Conservation (phyloP, 768 basidiomycete genomes). For the Tephrocybe sp. region DNA sequence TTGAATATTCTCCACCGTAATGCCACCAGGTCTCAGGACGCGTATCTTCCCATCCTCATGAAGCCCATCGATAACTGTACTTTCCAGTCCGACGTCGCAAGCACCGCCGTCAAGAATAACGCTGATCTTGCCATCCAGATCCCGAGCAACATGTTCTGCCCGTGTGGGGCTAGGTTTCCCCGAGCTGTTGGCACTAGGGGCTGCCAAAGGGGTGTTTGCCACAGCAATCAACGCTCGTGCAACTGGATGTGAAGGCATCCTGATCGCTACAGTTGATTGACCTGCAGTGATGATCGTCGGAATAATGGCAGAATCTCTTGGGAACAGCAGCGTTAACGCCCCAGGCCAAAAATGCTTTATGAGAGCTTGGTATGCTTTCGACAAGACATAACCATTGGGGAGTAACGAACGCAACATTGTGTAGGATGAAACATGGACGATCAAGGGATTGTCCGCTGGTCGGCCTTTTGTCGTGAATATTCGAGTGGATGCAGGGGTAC, state of each 20-base stretch:
- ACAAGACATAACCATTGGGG: slow-evolving; percentile 58
- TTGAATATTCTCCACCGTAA: slow-evolving; percentile 87
- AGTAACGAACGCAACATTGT: slow-evolving; percentile 78
- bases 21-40: slow-evolving; percentile 86
- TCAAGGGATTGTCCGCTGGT: slow-evolving; percentile 94
- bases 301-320: slow-evolving; percentile 56
- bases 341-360: slow-evolving; percentile 95
- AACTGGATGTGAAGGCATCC: slow-evolving; percentile 93
- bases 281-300: slow-evolving; percentile 78
- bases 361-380: slow-evolving; percentile 65
- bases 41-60: slow-evolving; percentile 72
- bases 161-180: slow-evolving; percentile 93
- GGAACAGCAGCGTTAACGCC: slow-evolving; percentile 88
- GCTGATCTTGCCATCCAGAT: slow-evolving; percentile 70
- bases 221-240: slow-evolving; percentile 85
- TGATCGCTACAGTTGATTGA: slow-evolving; percentile 80
- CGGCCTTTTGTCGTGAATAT: slow-evolving; percentile 91
- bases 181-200: slow-evolving; percentile 93
- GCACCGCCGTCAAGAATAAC: slow-evolving; percentile 91
- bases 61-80: slow-evolving; percentile 91
- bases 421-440: slow-evolving; percentile 89
- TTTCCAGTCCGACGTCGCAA: slow-evolving; percentile 90
- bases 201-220: slow-evolving; percentile 76
- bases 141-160: slow-evolving; percentile 78
- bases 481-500: slow-evolving; percentile 55